Percentiles rank a stretch among this genome's conserved stretches.
phyloP scores from a whole-genome alignment of 1,284 basidiomycete genomes.

The Pyrrhoderma lamaoense region DNA sequence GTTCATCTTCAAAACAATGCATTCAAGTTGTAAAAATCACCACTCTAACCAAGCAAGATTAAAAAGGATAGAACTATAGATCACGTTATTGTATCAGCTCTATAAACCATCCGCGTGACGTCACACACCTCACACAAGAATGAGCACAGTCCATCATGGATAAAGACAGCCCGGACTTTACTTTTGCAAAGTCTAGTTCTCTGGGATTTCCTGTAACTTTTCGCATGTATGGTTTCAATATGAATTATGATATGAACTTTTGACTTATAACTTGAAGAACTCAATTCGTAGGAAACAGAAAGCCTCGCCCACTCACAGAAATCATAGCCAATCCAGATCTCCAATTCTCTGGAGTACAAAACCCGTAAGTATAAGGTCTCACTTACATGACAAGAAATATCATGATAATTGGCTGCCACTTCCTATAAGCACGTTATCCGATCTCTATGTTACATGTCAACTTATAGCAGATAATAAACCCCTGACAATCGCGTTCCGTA shows the following conservation, averaged over 20 bases:
- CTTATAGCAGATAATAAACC: constrained; percentile 91
- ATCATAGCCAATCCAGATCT: constrained; percentile 73
- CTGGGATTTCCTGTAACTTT: constrained; percentile 82
- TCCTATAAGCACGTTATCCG: constrained; percentile 62
- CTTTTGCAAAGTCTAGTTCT: constrained; percentile 83
- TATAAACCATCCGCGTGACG: no score
- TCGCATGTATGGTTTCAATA: constrained; percentile 60
- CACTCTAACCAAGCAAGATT: no score
- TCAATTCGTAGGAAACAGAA: constrained; percentile 73
- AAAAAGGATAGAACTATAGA: no score
- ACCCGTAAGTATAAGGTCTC: constrained; percentile 44
- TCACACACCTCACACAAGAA: no score
- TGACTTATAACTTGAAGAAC: constrained; percentile 43
- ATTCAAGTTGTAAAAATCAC: no score
- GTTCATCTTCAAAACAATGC: no score
- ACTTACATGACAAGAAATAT: not conserved
- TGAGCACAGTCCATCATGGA: constrained; percentile 40
- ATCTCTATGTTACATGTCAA: constrained; percentile 89
- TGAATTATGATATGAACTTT: constrained; percentile 12
- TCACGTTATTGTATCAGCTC: no score
- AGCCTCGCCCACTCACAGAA: constrained; percentile 65
- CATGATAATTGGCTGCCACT: constrained; percentile 19
- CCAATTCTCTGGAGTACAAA: constrained; percentile 67
- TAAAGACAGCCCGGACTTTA: constrained; percentile 78
- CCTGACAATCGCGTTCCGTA: constrained; percentile 83